A percentile compares a stretch with the other conserved stretches of the same genome.
Conservation (phyloP, 106 monocot genomes). For the Allium cepa region DNA sequence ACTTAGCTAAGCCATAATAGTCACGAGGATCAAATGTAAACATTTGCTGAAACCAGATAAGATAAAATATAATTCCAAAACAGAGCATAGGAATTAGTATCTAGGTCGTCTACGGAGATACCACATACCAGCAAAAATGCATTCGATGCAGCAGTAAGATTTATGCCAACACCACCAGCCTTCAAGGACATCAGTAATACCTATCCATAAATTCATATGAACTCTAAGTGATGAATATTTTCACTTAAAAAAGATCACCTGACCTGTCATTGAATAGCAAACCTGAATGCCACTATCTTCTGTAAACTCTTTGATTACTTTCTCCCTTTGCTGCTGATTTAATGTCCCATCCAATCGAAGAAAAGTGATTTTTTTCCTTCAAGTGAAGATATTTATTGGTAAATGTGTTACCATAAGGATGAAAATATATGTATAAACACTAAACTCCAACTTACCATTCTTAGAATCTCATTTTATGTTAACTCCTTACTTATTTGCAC, state of each 20-base stretch:
- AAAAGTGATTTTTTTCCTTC: constrained; percentile 58
- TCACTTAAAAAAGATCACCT: too few species aligned
- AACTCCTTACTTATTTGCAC: too few species aligned
- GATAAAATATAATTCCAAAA: too few species aligned
- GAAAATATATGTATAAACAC: too few species aligned
- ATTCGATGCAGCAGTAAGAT: constrained; percentile 94
- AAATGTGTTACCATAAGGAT: too few species aligned
- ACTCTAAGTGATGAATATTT: background rate
- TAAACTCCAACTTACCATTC: too few species aligned
- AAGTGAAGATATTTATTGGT: background rate
- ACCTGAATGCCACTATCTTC: constrained; percentile 71
- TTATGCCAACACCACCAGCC: constrained; percentile 96
- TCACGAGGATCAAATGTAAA: too few species aligned
- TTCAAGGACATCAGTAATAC: constrained; percentile 88
- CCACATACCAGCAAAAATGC: constrained; percentile 82
- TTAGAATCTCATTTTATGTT: too few species aligned
- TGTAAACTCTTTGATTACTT: constrained; percentile 64
- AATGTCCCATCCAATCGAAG: constrained; percentile 88
- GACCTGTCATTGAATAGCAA: constrained; percentile 3
- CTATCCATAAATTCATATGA: constrained; percentile 19
- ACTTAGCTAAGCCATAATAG: too few species aligned
- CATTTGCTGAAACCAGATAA: too few species aligned
- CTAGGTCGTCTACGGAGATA: background rate
- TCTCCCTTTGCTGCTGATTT: constrained; percentile 82
- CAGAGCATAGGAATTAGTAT: too few species aligned